A percentile compares a stretch with the other conserved stretches of the same genome.
phyloP scores from a whole-genome alignment of 2,329 filamentous ascomycete genomes.

The Pseudogymnoascus sp. region DNA sequence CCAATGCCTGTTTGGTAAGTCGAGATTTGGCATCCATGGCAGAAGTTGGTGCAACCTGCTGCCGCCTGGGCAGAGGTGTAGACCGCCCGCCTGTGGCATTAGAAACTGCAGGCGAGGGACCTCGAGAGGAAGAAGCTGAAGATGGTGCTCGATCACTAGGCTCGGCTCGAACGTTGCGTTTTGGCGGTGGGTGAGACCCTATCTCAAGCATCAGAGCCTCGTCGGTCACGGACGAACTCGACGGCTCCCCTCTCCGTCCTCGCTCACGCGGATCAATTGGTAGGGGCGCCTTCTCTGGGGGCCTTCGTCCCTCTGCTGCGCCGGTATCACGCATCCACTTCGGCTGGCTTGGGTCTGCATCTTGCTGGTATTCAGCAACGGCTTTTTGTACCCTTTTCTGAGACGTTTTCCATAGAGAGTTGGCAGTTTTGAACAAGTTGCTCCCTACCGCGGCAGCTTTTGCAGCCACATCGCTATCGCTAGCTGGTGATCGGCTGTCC shows the following conservation, averaged over 20 bases:
- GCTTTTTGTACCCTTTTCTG: slow-evolving; percentile 91
- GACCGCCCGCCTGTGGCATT: slow-evolving; percentile 37
- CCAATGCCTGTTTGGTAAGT: slow-evolving; percentile 65
- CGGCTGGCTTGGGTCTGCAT: slow-evolving; percentile 71
- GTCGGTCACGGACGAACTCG: slow-evolving; percentile 44
- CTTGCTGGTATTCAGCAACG: slow-evolving; percentile 75
- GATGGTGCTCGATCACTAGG: slow-evolving; percentile 19
- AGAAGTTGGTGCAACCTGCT: slow-evolving; percentile 41
- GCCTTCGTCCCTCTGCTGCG: slow-evolving; percentile 22
- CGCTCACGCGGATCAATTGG: slow-evolving; percentile 27
- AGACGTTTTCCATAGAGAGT: slow-evolving; percentile 89
- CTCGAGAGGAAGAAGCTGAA: slow-evolving; percentile 31
- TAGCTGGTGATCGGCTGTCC: slow-evolving; percentile 50
- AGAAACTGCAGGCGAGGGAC: slow-evolving; percentile 45
- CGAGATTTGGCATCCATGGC: slow-evolving; percentile 48
- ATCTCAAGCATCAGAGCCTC: slow-evolving; percentile 76
- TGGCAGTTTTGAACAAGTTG: slow-evolving; percentile 86
- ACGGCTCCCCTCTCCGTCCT: slow-evolving; percentile 16
- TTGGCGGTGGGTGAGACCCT: slow-evolving; percentile 48
- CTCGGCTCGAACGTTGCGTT: slow-evolving; percentile 24
- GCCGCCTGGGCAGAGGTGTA: slow-evolving; percentile 52
- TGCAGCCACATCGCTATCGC: slow-evolving; percentile 70
- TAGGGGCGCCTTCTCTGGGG: slow-evolving; percentile 34
- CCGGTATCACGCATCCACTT: slow-evolving; percentile 85
- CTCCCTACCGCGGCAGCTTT: slow-evolving; percentile 75